Evolutionary conservation across 306 rosid species (phyloP).

Genomic region (Lupinus albus): DNA sequence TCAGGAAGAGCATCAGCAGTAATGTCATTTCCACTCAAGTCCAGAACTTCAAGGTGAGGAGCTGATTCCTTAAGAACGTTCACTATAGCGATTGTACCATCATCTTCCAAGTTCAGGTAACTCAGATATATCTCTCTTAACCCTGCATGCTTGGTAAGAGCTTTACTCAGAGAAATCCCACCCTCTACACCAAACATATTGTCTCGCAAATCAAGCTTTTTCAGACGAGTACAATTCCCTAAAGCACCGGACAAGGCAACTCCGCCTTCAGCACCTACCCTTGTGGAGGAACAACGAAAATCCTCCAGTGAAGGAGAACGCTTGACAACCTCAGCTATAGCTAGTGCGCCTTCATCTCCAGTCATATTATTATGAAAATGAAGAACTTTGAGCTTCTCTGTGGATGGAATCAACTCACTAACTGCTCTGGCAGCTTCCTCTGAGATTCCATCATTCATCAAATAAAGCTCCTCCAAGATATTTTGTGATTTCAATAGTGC

Average conservation of each 20-base stretch:
- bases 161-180: conserved; percentile 80
- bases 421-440: conserved; percentile 86
- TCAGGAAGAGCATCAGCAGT: conserved; percentile 69
- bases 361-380: conserved; percentile 90
- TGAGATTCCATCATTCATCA: conserved; percentile 87
- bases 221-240: conserved; percentile 55
- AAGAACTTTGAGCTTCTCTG: conserved; percentile 74
- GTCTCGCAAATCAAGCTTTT: conserved; percentile 86
- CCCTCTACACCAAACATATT: conserved; percentile 90
- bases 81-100: conserved; percentile 68
- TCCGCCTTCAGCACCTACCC: conserved; percentile 82
- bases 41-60: conserved; percentile 77
- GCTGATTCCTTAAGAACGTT: conserved; percentile 74
- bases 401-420: conserved; percentile 76
- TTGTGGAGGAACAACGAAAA: conserved; percentile 83
- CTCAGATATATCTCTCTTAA: conserved; percentile 78
- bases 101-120: conserved; percentile 85
- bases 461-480: conserved; percentile 76
- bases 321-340: conserved; percentile 73
- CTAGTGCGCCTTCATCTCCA: conserved; percentile 78
- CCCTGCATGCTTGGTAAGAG: conserved; percentile 62
- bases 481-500: conserved; percentile 77
- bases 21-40: conserved; percentile 89
- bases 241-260: conserved; percentile 75
- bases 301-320: conserved; percentile 69